These are phyloP conservation scores for Cordia subcordata DNA, from an alignment of 257 asterid species.

Conservation along the genomic window DNA sequence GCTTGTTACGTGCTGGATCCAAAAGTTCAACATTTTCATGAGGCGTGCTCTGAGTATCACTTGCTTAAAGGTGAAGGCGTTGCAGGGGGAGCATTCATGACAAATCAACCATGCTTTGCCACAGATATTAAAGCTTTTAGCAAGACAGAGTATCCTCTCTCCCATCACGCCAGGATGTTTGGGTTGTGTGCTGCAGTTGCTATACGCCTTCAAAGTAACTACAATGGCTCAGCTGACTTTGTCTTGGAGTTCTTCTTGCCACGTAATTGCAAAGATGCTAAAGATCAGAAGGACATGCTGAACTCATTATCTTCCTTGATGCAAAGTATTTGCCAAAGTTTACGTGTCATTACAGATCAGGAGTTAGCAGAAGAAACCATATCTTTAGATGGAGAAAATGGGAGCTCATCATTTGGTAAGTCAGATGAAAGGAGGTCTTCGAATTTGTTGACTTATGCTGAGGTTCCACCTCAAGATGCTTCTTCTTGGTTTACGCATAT, in stretches of 20 bases:
- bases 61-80: slow-evolving; percentile 80
- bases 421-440: slow-evolving; percentile 16
- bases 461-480: slow-evolving; percentile 23
- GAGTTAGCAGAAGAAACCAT: slow-evolving; percentile 48
- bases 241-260: slow-evolving; percentile 80
- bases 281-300: slow-evolving; percentile 53
- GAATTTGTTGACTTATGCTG: slow-evolving; percentile 20
- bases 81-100: slow-evolving; percentile 64
- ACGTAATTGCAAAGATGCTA: slow-evolving; percentile 41
- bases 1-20: slow-evolving; percentile 63
- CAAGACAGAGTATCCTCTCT: slow-evolving; percentile 70
- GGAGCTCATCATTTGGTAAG: slow-evolving; percentile 15
- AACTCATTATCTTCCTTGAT: slow-evolving; percentile 51
- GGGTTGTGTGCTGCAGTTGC: slow-evolving; percentile 60
- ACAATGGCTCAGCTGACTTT: slow-evolving; percentile 43
- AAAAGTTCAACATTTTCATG: slow-evolving; percentile 49
- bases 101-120: slow-evolving; percentile 68
- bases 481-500: slow-evolving; percentile 42
- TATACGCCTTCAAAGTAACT: slow-evolving; percentile 61
- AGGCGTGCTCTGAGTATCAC: slow-evolving; percentile 73
- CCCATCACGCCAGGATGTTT: slow-evolving; percentile 62
- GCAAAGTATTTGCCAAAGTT: slow-evolving; percentile 50
- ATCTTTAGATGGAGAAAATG: slow-evolving; percentile 13
- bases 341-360: slow-evolving; percentile 53
- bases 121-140: slow-evolving; percentile 55